Evolutionary conservation across 768 basidiomycete genomes (phyloP).

Genomic region (Guyanaporus albipodus): DNA sequence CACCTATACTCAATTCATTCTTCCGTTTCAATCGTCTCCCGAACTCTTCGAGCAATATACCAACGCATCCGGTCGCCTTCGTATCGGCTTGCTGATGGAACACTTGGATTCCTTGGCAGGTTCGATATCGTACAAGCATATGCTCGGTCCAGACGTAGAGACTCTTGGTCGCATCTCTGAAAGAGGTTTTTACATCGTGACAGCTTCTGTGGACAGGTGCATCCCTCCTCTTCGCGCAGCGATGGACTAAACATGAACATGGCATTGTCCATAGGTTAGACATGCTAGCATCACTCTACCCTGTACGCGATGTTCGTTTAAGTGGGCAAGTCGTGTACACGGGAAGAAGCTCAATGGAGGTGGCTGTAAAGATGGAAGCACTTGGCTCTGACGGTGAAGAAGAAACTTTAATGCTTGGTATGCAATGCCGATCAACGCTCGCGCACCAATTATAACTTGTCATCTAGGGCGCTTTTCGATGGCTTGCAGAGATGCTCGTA

Average conservation of each 20-base stretch:
- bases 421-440: conserved; percentile 22
- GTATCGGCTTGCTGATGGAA: conserved; percentile 72
- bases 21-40: conserved; percentile 60
- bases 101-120: conserved; percentile 84
- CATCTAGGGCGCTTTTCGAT: conserved; percentile 81
- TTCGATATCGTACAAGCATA: conserved; percentile 79
- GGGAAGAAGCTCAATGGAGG: conserved; percentile 75
- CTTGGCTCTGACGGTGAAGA: conserved; percentile 44
- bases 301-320: conserved; percentile 63
- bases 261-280: conserved; percentile 48
- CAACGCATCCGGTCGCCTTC: conserved; percentile 66
- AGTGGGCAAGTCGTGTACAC: conserved; percentile 81
- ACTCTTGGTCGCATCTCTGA: conserved; percentile 53
- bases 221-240: neutral
- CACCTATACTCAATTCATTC: conserved; percentile 61
- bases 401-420: conserved; percentile 61
- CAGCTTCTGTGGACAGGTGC: conserved; percentile 76
- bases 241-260: neutral
- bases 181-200: conserved; percentile 76
- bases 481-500: conserved; percentile 74
- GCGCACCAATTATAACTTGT: neutral
- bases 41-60: conserved; percentile 63
- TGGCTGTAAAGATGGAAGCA: conserved; percentile 82
- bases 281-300: conserved; percentile 57
- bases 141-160: conserved; percentile 62